phyloP scores from a whole-genome alignment of 257 asterid genomes.

The Thymus mandschuricus region DNA sequence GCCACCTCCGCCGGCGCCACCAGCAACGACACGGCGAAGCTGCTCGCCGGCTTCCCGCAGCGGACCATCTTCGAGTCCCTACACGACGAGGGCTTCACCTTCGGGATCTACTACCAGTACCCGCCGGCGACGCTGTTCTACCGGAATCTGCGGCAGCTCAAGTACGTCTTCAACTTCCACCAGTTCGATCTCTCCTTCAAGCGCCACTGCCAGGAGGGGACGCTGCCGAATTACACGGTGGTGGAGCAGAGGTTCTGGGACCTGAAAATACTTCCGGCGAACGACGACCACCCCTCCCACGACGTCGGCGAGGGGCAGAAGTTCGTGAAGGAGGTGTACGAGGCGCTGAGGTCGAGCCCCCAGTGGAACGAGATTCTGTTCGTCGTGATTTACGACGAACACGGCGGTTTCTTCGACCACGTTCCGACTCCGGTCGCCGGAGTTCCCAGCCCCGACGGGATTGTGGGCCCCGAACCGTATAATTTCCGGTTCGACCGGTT shows the following conservation, averaged over 20 bases:
- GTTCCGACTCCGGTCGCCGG: conserved; percentile 67
- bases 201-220: conserved; percentile 68
- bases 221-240: conserved; percentile 73
- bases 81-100: conserved; percentile 54
- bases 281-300: conserved; percentile 84
- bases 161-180: conserved; percentile 51
- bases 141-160: conserved; percentile 33
- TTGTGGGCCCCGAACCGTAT: conserved; percentile 62
- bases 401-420: conserved; percentile 82
- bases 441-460: conserved; percentile 76
- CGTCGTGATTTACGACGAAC: conserved; percentile 65
- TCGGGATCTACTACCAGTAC: conserved; percentile 70
- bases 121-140: conserved; percentile 73
- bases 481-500: conserved; percentile 60
- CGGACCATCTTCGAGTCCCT: conserved; percentile 74
- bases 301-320: conserved; percentile 71
- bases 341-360: conserved; percentile 71
- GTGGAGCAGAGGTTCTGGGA: conserved; percentile 71
- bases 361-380: conserved; percentile 76
- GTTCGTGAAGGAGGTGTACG: conserved; percentile 70
- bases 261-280: conserved; percentile 52
- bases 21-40: conserved; percentile 36
- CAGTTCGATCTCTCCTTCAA: conserved; percentile 64
- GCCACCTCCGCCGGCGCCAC: conserved; percentile 71
- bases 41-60: conserved; percentile 68